Evolutionary conservation across 2,329 filamentous ascomycete genomes (phyloP).

Genomic region (Pestalotiopsis sp.): DNA sequence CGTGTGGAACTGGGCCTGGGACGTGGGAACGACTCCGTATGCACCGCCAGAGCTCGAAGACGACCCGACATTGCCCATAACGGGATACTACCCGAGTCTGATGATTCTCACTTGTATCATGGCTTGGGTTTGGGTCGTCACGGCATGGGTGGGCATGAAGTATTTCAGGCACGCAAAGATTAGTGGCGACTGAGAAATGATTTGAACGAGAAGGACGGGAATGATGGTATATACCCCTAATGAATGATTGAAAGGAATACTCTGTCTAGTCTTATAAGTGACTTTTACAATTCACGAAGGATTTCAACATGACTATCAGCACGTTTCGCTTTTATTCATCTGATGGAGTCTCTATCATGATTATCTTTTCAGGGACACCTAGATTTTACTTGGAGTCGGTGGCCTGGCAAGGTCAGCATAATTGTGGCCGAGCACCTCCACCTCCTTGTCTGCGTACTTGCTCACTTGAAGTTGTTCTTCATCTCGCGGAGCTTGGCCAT

Average conservation of each 20-base stretch:
- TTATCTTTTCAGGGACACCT: background rate
- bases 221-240: constrained; percentile 4
- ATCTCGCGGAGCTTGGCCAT: constrained; percentile 86
- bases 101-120: constrained; percentile 93
- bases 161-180: constrained; percentile 98
- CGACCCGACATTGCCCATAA: constrained; percentile 90
- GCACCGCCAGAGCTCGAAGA: constrained; percentile 94
- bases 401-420: constrained; percentile 5
- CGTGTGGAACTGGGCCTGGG: constrained; percentile 99
- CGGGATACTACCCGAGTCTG: constrained; percentile 94
- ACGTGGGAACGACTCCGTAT: constrained; percentile 94
- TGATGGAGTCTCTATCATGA: no score
- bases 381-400: constrained; percentile 13
- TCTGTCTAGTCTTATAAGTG: background rate
- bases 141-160: constrained; percentile 99
- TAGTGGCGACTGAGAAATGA: constrained; percentile 54
- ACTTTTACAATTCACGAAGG: no score
- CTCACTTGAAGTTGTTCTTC: constrained; percentile 79
- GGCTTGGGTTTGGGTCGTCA: constrained; percentile 98
- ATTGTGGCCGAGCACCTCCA: background rate
- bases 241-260: background rate
- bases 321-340: no score
- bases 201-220: background rate
- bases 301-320: no score
- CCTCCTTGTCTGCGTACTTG: constrained; percentile 29